Conservation (phyloP, 331 rosid genomes). For the Spiraea crenata region DNA sequence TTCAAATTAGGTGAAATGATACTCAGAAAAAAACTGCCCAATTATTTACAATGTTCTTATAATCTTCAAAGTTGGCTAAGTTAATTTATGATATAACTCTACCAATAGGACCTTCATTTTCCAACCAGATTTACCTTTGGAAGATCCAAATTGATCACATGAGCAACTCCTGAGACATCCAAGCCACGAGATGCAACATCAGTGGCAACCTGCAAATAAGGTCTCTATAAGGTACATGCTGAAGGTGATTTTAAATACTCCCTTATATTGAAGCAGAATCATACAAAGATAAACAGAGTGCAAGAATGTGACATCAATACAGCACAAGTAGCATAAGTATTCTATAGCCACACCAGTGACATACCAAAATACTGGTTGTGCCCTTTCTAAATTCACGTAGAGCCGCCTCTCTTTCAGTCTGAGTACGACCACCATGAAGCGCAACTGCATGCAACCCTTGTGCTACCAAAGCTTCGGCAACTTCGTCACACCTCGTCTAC, state of each 20-base stretch:
- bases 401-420: conserved; percentile 82
- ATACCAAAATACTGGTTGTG: conserved; percentile 76
- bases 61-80: conserved; percentile 11
- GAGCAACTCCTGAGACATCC: conserved; percentile 91
- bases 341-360: background rate
- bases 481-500: conserved; percentile 80
- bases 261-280: conserved; percentile 12
- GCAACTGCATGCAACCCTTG: conserved; percentile 84
- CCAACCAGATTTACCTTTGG: conserved; percentile 62
- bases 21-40: conserved; percentile 18
- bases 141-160: conserved; percentile 84
- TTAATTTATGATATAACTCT: conserved; percentile 23
- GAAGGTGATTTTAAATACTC: background rate
- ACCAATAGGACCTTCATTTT: conserved; percentile 6
- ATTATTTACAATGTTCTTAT: conserved; percentile 15
- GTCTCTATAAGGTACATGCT: conserved; percentile 16
- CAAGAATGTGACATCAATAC: background rate
- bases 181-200: conserved; percentile 92
- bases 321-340: background rate
- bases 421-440: conserved; percentile 90
- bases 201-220: conserved; percentile 67
- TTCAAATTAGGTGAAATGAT: conserved; percentile 19
- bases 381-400: conserved; percentile 69
- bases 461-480: conserved; percentile 78
- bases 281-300: background rate